Percentiles rank a stretch among this genome's conserved stretches.
These are phyloP conservation scores for Termitomyces sp. DNA, from an alignment of 768 basidiomycete species.

Conservation along the genomic window DNA sequence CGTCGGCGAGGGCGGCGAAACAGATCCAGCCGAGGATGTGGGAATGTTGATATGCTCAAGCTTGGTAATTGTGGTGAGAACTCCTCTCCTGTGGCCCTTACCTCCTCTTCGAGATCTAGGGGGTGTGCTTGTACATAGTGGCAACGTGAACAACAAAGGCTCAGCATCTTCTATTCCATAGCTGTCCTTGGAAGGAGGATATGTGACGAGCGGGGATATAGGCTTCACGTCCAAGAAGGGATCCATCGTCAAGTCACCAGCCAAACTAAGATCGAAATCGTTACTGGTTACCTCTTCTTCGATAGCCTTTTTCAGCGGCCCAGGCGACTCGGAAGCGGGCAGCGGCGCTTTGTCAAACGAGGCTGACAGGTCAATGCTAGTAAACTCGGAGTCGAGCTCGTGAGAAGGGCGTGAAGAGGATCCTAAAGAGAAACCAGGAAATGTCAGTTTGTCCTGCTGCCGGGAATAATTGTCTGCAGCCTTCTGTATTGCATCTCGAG, in stretches of 20 bases:
- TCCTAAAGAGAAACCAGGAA: not conserved
- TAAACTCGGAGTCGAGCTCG: not conserved
- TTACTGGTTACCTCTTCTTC: not conserved
- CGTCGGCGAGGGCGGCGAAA: not conserved
- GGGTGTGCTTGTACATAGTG: constrained; percentile 12
- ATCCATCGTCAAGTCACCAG: not conserved
- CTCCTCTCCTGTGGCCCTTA: constrained; percentile 13
- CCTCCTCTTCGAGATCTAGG: constrained; percentile 1
- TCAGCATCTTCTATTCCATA: not conserved
- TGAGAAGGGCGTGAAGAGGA: not conserved
- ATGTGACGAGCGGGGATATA: not conserved
- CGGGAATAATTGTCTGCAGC: not conserved
- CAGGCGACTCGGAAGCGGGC: not conserved
- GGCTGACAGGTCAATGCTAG: constrained; percentile 7
- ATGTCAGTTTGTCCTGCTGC: not conserved
- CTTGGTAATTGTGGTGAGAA: constrained; percentile 11
- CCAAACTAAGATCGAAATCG: not conserved
- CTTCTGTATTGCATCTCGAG: not conserved
- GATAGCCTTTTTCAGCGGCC: not conserved
- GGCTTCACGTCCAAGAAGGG: constrained; percentile 8
- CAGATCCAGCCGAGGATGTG: not conserved
- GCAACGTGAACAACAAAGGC: not conserved
- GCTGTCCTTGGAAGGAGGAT: not conserved
- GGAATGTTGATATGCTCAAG: not conserved
- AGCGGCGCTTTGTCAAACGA: not conserved